Conservation (phyloP, 2,329 filamentous ascomycete species). For the Sarocladiaceae sp. region DNA sequence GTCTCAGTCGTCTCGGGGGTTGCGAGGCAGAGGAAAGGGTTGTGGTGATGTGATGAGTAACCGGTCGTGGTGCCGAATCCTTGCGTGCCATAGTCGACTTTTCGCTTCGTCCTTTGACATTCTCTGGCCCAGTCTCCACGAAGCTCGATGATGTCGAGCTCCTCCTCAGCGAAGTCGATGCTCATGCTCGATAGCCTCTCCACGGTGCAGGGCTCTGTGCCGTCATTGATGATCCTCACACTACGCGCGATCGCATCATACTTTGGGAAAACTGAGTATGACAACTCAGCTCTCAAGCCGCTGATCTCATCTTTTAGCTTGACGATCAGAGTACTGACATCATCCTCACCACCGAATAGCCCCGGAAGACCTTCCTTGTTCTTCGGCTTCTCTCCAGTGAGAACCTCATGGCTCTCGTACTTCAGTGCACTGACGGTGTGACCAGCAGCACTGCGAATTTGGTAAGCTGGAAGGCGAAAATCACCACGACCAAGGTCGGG, state of each 20-base stretch:
- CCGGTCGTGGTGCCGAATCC: constrained; percentile 31
- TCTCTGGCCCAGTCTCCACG: constrained; percentile 62
- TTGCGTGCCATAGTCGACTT: constrained; percentile 52
- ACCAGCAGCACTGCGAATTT: constrained; percentile 53
- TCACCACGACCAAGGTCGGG: constrained; percentile 61
- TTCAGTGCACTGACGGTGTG: constrained; percentile 54
- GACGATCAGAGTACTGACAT: constrained; percentile 56
- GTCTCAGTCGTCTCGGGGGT: constrained; percentile 55
- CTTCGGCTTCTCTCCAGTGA: constrained; percentile 30
- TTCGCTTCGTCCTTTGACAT: constrained; percentile 48
- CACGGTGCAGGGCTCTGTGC: constrained; percentile 45
- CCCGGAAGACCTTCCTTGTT: constrained; percentile 49
- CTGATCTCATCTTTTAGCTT: constrained; percentile 56
- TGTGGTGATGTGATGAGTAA: constrained; percentile 30
- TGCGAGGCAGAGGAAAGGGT: constrained; percentile 58
- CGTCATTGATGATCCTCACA: constrained; percentile 56
- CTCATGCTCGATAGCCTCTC: constrained; percentile 57
- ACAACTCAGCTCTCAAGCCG: constrained; percentile 51
- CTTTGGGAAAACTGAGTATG: constrained; percentile 59
- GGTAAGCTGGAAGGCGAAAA: constrained; percentile 56
- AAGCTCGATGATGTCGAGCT: constrained; percentile 58
- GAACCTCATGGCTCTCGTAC: constrained; percentile 51
- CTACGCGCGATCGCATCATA: constrained; percentile 59
- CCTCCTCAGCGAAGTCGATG: constrained; percentile 54
- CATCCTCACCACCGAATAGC: constrained; percentile 45